Base-by-base conservation (phyloP, 169 alveolate genomes). In the Plasmodium ovale region DNA sequence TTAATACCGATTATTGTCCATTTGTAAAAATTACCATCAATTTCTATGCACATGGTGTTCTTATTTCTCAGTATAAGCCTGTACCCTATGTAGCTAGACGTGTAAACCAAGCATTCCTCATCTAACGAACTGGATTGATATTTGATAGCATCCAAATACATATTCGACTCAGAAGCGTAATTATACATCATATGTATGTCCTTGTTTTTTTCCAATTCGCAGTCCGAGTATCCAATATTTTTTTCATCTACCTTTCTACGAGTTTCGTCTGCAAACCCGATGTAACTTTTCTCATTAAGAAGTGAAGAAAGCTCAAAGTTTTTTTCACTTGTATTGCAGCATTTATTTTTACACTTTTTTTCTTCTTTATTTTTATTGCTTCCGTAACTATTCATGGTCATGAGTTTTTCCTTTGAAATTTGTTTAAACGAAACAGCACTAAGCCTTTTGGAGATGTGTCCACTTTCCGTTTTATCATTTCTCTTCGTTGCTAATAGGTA, bases 1-100 rank as follows among this genome's bases (percentile, higher is more conserved):
- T 85, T 85, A 14, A 85, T 25, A n/a, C 91, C 91, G 14, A 85
- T 85, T n/a, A 85, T 85, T 1, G 53, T 56, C 91, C 91, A 85
- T 60, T 85, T 85, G 49, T 85, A 62, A 33, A 85, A 33, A 21
- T 39, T 35, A 1, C 91, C 91, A 51, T 69, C 91, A 3, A 85
- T 69, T 70, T 85, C 91, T 16, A 85, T 58, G 47, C 91, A 85
- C 91, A 85, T 85, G 23, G 74, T 69, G 27, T 85, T 85, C 42
- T 85, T 53, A 53, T 85, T 85, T 69, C 91, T 85, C 49, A 85
- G 37, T 69, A 85, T 69, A 1, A 85, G 44, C 39, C 91, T 54
- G 19, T 85, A 85, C 0, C 91, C 91, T 68, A 85, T 27, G 23
- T 56, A 85, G 35, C 71, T 85, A 2, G 87, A 85, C n/a, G 87